Evolutionary conservation across 495 filamentous ascomycete species (phyloP), one percentile per base, ranked within the genome.

Genomic region (Trichoderma virens): DNA sequence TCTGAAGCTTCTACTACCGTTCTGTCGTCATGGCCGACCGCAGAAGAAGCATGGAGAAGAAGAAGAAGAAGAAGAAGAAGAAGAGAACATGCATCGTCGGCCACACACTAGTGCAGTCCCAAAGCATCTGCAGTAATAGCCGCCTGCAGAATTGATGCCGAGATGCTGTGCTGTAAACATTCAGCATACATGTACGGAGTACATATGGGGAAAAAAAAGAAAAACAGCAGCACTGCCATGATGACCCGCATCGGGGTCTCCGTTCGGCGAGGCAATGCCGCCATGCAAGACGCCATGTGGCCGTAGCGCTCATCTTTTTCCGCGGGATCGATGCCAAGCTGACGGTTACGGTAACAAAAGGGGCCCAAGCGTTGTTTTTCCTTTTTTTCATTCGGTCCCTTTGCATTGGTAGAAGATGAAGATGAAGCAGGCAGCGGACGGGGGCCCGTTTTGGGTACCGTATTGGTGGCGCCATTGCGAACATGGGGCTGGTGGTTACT

Each of bases 211-310:
- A 20, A 47, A 9, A n/a, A 20, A 25, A 47, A 9, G 20, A 45
- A 8, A 20, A n/a, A 27, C 23, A 28, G 25, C 23, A 28, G 51
- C 51, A 56, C 51, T 30, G 51, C 51, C 51, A 56, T 56, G 51
- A 56, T 56, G 51, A 56, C 51, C 51, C 51, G 51, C 51, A 56
- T 56, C 51, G 51, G 51, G 51, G 51, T 56, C 51, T 56, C 51
- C 51, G 51, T 56, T 56, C 51, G 25, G 51, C 25, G 51, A 56
- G 51, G 51, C 51, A 30, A 28, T 56, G 51, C 51, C 51, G 51
- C 51, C 51, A 11, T 56, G 51, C 51, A 30, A 14, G 11, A n/a
- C 51, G 51, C 51, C 51, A 56, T 56, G 51, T 56, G 51, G 51
- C 25, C 47, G 23, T 5, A 45, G 13, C 51, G 51, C 23, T 28